Conservation (phyloP, 2,329 filamentous ascomycete species). For the Catunica adiposa region DNA sequence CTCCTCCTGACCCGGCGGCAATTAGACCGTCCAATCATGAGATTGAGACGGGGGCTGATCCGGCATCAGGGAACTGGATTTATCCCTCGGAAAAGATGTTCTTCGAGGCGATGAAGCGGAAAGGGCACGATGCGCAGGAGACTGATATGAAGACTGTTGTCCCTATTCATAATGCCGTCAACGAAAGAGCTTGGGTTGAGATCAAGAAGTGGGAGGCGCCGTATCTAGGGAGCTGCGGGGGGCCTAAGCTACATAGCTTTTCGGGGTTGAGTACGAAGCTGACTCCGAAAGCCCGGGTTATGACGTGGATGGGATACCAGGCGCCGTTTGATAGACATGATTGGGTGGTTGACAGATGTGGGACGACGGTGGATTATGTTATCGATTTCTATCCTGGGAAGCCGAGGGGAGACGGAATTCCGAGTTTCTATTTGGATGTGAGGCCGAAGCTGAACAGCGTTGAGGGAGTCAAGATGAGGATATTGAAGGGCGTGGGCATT, state of each 20-base stretch:
- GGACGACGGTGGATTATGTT: constrained; percentile 73
- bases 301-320: constrained; percentile 73
- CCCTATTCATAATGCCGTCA: constrained; percentile 95
- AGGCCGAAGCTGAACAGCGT: constrained; percentile 51
- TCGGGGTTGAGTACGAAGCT: constrained; percentile 52
- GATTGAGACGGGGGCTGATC: constrained; percentile 55
- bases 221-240: constrained; percentile 44
- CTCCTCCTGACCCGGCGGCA: constrained; percentile 18
- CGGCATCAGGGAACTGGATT: constrained; percentile 72
- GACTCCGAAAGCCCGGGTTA: constrained; percentile 70
- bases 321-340: constrained; percentile 91
- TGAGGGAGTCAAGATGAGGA: constrained; percentile 53
- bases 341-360: constrained; percentile 91
- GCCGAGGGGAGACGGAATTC: constrained; percentile 22
- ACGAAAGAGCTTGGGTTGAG: constrained; percentile 87
- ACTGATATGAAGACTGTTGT: constrained; percentile 82
- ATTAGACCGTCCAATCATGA: constrained; percentile 53
- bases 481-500: constrained; percentile 33
- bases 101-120: constrained; percentile 90
- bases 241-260: constrained; percentile 72
- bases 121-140: constrained; percentile 52
- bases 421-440: constrained; percentile 52
- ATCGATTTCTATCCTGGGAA: constrained; percentile 92
- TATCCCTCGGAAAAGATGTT: constrained; percentile 97
- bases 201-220: constrained; percentile 78